Conservation (phyloP, 805 yeast genomes). For the Kazachstania kunashirensis region DNA sequence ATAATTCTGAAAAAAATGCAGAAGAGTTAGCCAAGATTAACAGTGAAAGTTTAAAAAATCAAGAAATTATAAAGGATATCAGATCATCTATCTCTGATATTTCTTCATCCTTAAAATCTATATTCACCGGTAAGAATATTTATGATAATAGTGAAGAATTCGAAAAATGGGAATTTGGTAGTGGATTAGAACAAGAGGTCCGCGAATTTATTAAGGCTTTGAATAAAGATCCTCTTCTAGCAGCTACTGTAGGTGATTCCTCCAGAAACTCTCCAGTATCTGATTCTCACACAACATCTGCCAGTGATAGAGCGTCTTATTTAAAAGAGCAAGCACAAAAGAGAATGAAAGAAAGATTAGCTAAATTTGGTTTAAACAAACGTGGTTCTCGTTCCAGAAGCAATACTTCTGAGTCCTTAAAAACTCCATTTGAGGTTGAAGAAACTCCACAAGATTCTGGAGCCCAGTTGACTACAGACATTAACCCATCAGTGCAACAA, state of each 20-base stretch:
- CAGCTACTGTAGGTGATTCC: neutral
- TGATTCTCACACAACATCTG: conserved; percentile 28
- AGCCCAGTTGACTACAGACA: conserved; percentile 3
- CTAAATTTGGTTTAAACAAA: conserved; percentile 62
- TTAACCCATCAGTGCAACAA: conserved; percentile 7
- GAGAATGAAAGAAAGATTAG: conserved; percentile 77
- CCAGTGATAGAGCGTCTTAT: conserved; percentile 63
- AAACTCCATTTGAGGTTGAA: conserved; percentile 7
- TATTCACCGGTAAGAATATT: conserved; percentile 18
- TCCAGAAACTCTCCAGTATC: neutral
- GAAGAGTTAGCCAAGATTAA: conserved; percentile 42
- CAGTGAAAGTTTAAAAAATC: conserved; percentile 45
- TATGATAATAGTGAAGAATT: conserved; percentile 39
- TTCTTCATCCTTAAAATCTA: conserved; percentile 32
- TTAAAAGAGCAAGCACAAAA: conserved; percentile 74
- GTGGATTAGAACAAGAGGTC: conserved; percentile 61
- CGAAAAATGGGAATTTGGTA: conserved; percentile 72
- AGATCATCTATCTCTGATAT: conserved; percentile 57
- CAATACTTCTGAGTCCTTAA: conserved; percentile 1
- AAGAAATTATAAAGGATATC: conserved; percentile 55
- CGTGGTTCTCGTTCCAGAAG: conserved; percentile 13
- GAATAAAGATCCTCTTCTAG: conserved; percentile 14
- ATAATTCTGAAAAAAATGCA: conserved; percentile 5
- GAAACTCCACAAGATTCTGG: conserved; percentile 1
- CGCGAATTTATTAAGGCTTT: conserved; percentile 50